A percentile compares a stretch with the other conserved stretches of the same genome.
Conservation (phyloP, 1,139 yeast genomes). For the Kodamaea fungicola region DNA sequence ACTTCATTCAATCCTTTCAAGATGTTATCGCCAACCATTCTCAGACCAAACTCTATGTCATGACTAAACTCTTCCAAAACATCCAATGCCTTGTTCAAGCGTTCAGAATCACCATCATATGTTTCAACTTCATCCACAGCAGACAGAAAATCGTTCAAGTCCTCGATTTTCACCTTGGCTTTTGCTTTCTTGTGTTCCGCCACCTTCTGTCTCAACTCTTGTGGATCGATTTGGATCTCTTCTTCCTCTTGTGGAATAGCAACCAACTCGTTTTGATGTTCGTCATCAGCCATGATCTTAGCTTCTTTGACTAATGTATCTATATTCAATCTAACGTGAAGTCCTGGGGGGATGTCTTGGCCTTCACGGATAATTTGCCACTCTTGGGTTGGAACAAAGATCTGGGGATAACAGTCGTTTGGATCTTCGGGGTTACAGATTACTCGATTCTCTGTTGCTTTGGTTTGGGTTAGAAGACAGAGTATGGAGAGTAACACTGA, state of each 20-base stretch:
- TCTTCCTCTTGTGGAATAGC: conserved; percentile 10
- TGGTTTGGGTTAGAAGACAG: not conserved
- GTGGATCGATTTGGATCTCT: conserved; percentile 10
- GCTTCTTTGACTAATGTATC: conserved; percentile 72
- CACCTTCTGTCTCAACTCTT: conserved; percentile 11
- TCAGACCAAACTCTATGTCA: conserved; percentile 60
- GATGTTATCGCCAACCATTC: conserved; percentile 23
- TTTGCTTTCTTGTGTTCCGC: conserved; percentile 7
- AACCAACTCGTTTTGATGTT: conserved; percentile 14
- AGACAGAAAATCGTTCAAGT: conserved; percentile 23
- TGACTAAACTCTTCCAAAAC: conserved; percentile 58
- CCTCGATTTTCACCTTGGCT: conserved; percentile 15
- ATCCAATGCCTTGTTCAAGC: conserved; percentile 35
- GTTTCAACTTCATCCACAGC: conserved; percentile 26
- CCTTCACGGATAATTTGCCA: conserved; percentile 71
- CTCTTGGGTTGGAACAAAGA: conserved; percentile 57
- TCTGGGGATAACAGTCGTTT: conserved; percentile 57
- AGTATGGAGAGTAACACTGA: not conserved
- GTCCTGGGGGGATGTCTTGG: conserved; percentile 72
- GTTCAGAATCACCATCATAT: conserved; percentile 11
- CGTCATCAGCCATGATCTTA: conserved; percentile 33
- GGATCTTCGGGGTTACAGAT: conserved; percentile 48
- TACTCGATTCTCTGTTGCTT: conserved; percentile 16
- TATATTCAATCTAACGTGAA: conserved; percentile 68
- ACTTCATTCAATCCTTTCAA: conserved; percentile 18